Conservation (phyloP, 2,329 filamentous ascomycete species). For the Periconia sp. region DNA sequence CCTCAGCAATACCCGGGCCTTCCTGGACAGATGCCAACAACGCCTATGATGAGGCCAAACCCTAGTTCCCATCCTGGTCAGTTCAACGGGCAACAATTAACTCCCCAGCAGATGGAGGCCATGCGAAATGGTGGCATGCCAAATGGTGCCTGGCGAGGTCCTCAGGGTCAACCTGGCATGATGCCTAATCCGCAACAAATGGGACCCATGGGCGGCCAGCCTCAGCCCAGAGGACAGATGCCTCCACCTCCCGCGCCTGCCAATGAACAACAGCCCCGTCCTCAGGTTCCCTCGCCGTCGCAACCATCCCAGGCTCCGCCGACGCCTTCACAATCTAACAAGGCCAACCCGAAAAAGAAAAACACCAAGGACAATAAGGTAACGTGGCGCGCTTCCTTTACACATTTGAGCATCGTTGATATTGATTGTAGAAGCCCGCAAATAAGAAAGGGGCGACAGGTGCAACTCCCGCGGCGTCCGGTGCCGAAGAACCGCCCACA, state of each 20-base stretch:
- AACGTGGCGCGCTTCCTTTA: constrained; percentile 41
- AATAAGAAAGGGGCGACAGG: constrained; percentile 43
- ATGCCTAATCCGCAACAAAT: constrained; percentile 61
- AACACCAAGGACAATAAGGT: constrained; percentile 71
- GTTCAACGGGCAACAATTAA: constrained; percentile 66
- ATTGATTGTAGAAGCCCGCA: constrained; percentile 43
- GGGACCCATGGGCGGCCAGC: constrained; percentile 60
- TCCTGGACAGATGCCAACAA: constrained; percentile 36
- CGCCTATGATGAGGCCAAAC: constrained; percentile 59
- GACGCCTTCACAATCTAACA: constrained; percentile 73
- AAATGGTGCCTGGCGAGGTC: constrained; percentile 40
- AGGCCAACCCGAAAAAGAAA: constrained; percentile 78
- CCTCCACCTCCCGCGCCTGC: constrained; percentile 52
- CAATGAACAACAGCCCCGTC: constrained; percentile 44
- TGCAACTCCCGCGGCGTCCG: constrained; percentile 45
- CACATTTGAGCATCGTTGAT: constrained; percentile 33
- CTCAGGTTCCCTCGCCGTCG: constrained; percentile 52
- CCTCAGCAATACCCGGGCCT: constrained; percentile 37
- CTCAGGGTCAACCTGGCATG: constrained; percentile 47
- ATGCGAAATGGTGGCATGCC: constrained; percentile 42
- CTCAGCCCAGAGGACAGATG: constrained; percentile 68
- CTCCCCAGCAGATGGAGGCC: constrained; percentile 58
- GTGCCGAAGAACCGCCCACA: constrained; percentile 50
- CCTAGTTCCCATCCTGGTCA: constrained; percentile 51
- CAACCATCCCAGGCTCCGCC: constrained; percentile 62